These are phyloP conservation scores for Hanseniaspora uvarum DNA, from an alignment of 1,139 yeast genomes.

Conservation along the genomic window DNA sequence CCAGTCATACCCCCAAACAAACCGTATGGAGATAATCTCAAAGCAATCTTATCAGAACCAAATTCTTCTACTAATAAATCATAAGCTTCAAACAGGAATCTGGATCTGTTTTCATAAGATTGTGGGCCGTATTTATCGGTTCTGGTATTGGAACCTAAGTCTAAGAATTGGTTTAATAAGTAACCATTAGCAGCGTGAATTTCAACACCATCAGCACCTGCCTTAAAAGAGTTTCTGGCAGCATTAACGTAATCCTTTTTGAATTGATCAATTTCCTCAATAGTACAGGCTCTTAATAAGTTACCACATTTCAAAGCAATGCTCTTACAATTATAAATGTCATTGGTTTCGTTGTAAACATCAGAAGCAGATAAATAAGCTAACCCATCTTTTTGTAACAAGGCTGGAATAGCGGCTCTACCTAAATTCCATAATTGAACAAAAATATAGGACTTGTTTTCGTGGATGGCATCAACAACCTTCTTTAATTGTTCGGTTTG, in stretches of 20 bases:
- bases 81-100: slow-evolving; percentile 47
- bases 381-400: slow-evolving; percentile 25
- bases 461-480: slow-evolving; percentile 33
- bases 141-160: slow-evolving; percentile 43
- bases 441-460: slow-evolving; percentile 31
- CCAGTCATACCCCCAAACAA: slow-evolving; percentile 34
- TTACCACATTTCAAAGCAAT: slow-evolving; percentile 22
- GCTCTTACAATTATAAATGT: slow-evolving; percentile 23
- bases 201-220: slow-evolving; percentile 35
- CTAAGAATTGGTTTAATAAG: slow-evolving; percentile 51
- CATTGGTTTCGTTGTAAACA: slow-evolving; percentile 25
- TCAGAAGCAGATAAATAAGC: slow-evolving; percentile 21
- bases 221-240: slow-evolving; percentile 30
- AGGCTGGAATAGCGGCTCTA: slow-evolving; percentile 29
- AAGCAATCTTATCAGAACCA: slow-evolving; percentile 45
- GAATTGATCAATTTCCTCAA: slow-evolving; percentile 23
- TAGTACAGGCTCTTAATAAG: slow-evolving; percentile 23
- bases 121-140: slow-evolving; percentile 58
- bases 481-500: slow-evolving; percentile 35
- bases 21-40: slow-evolving; percentile 51
- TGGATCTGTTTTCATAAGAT: slow-evolving; percentile 52
- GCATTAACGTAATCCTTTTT: slow-evolving; percentile 25
- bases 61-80: slow-evolving; percentile 43
- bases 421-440: slow-evolving; percentile 38
- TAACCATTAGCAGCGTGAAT: slow-evolving; percentile 54